A percentile compares a stretch with the other conserved stretches of the same genome.
phyloP scores from a whole-genome alignment of 495 filamentous ascomycete genomes.

The Cercophora scortea region DNA sequence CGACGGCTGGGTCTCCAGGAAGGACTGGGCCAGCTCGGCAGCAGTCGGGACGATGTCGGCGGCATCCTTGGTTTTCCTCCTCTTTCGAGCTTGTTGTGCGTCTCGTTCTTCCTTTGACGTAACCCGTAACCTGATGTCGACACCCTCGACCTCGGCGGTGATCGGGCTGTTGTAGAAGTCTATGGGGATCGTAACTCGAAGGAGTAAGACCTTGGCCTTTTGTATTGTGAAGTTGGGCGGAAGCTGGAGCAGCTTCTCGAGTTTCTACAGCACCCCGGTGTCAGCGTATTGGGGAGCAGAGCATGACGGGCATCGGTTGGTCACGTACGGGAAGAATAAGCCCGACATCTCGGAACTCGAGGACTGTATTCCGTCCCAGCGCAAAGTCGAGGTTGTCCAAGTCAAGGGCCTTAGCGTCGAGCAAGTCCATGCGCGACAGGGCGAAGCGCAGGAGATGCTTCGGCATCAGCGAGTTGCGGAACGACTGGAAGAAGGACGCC shows the following conservation, averaged over 20 bases:
- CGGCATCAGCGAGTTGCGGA: constrained; percentile 57
- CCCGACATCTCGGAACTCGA: constrained; percentile 77
- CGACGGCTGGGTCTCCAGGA: constrained; percentile 70
- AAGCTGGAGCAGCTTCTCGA: constrained; percentile 63
- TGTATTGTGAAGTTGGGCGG: constrained; percentile 59
- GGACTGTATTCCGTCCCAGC: constrained; percentile 64
- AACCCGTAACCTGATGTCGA: constrained; percentile 56
- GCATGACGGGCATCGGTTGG: background rate
- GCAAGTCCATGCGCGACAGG: constrained; percentile 66
- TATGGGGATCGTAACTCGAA: constrained; percentile 72
- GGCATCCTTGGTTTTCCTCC: constrained; percentile 8
- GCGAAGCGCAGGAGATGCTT: constrained; percentile 77
- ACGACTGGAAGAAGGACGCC: constrained; percentile 60
- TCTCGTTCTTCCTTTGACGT: constrained; percentile 25
- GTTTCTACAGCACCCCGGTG: constrained; percentile 46
- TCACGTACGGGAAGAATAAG: constrained; percentile 60
- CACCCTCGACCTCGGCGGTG: constrained; percentile 65
- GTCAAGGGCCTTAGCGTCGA: constrained; percentile 75
- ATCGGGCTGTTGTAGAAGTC: constrained; percentile 77
- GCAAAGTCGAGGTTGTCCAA: constrained; percentile 71
- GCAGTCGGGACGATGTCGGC: constrained; percentile 60
- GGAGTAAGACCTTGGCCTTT: constrained; percentile 58
- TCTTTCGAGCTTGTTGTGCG: constrained; percentile 22
- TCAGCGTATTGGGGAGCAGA: background rate
- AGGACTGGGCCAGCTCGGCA: constrained; percentile 79